Evolutionary conservation across 2,329 filamentous ascomycete species (phyloP), one percentile per base, ranked within the genome.

Genomic region (Magnaporthiopsis incrustans): DNA sequence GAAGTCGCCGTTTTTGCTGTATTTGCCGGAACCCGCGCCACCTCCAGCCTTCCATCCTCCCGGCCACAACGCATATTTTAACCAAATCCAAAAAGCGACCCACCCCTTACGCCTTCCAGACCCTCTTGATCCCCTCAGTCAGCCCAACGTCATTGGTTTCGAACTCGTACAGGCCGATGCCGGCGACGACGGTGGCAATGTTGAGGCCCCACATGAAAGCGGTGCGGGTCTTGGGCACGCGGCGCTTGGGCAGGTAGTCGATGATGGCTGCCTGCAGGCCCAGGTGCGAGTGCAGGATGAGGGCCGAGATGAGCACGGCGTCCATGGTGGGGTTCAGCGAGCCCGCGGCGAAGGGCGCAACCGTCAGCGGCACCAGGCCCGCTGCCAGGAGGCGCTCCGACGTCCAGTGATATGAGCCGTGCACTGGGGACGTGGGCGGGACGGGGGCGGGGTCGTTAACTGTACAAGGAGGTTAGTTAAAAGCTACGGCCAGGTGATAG

Each of bases 341-440:
- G 73, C 93, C 93, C 66, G 91, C 88, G 67, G 93, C 93, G 78
- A 99, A 99, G 67, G 95, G 95, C 56, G 92, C 89, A 69, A 98
- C 82, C 67, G 89, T 92, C 69, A 99, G 82, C 62, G 95, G 96
- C 67, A 99, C 81, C 67, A 99, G 86, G 64, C 87, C 89, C 65
- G 86, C 89, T 65, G 92, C 89, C 71, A 98, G 80, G 64, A 92
- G 76, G 74, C 91, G 92, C 83, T 99, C 95, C 73, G 97, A 97
- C 66, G 90, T 91, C 95, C 95, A 99, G 85, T 99, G 95, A 82
- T 98, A 99, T 77, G 90, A 96, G 71, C 95, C 95, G 80, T 99
- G 91, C 64, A 87, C 81, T 57, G 94, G 87, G 70, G 84, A 86
- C 63, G 91, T 79, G 27, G 85, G 75, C 59, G 92, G 93, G 30